phyloP scores from a whole-genome alignment of 768 basidiomycete species.

The Postia placenta region DNA sequence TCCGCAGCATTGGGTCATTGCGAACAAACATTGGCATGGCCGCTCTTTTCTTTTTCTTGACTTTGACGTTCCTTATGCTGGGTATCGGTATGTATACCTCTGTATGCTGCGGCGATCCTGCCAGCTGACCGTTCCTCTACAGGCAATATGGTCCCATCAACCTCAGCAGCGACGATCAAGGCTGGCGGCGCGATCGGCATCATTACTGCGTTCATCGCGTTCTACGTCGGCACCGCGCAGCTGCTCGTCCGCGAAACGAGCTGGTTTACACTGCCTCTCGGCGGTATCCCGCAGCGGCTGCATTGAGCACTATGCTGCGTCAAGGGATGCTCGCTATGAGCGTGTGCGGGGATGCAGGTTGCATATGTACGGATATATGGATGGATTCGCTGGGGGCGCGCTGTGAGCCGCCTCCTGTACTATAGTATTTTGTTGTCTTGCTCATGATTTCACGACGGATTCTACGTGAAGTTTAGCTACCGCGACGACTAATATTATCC shows the following conservation, averaged over 20 bases:
- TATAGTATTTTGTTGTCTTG: too few relatives aligned
- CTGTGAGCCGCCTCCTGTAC: too few relatives aligned
- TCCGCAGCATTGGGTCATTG: constrained; percentile 40
- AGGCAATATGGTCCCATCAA: constrained; percentile 16
- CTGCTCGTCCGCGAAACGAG: constrained; percentile 32
- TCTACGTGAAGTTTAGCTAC: too few relatives aligned
- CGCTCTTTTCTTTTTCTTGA: constrained; percentile 46
- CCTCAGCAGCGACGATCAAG: constrained; percentile 20
- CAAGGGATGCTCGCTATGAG: too few relatives aligned
- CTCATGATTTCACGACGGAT: too few relatives aligned
- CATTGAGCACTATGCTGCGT: constrained; percentile 7
- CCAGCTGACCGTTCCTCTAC: constrained; percentile 5
- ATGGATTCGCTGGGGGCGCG: too few relatives aligned
- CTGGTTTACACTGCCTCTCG: constrained; percentile 37
- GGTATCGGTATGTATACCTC: constrained; percentile 28
- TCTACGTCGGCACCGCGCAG: constrained; percentile 38
- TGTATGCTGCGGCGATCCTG: background rate
- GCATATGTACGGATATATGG: too few relatives aligned
- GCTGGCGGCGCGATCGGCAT: constrained; percentile 43
- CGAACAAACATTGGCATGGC: constrained; percentile 45
- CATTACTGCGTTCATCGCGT: constrained; percentile 40
- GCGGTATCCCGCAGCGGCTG: constrained; percentile 22
- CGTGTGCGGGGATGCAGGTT: too few relatives aligned
- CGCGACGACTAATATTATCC: too few relatives aligned
- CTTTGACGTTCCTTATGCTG: constrained; percentile 45